Conservation (phyloP, 2,329 filamentous ascomycete species). For the Clonostachys byssicola region DNA sequence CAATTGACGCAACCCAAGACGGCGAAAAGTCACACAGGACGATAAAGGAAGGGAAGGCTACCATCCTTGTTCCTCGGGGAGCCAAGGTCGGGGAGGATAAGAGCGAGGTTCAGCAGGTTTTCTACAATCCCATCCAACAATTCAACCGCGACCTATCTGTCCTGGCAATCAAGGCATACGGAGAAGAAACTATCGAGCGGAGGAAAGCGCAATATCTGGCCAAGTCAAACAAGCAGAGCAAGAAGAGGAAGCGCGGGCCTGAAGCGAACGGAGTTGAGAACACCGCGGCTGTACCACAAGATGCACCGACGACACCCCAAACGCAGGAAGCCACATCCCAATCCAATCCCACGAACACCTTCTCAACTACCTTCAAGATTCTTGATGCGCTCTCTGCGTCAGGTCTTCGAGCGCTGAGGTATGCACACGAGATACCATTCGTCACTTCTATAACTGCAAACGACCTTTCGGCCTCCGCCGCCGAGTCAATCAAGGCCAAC, state of each 20-base stretch:
- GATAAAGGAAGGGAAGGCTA: slow-evolving; percentile 52
- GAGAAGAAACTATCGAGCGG: slow-evolving; percentile 54
- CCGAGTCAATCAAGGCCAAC: slow-evolving; percentile 78
- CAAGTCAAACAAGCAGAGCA: slow-evolving; percentile 1
- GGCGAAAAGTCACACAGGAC: slow-evolving; percentile 46
- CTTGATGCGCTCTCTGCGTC: slow-evolving; percentile 94
- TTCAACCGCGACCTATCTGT: slow-evolving; percentile 97
- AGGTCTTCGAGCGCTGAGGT: slow-evolving; percentile 84
- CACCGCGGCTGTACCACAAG: slow-evolving; percentile 1
- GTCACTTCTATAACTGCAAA: slow-evolving; percentile 82
- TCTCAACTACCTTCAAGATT: slow-evolving; percentile 63
- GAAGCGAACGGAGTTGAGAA: slow-evolving; percentile 12
- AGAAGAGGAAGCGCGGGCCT: slow-evolving; percentile 43
- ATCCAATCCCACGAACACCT: background rate
- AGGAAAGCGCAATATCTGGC: slow-evolving; percentile 23
- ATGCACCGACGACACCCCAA: slow-evolving; percentile 4
- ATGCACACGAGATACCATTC: slow-evolving; percentile 86
- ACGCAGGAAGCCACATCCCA: slow-evolving; percentile 8
- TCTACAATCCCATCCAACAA: slow-evolving; percentile 98
- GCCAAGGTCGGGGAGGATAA: slow-evolving; percentile 42
- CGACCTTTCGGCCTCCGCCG: slow-evolving; percentile 75
- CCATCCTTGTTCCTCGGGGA: slow-evolving; percentile 47
- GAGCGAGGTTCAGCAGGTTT: slow-evolving; percentile 72
- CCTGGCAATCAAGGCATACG: slow-evolving; percentile 85
- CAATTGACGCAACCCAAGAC: slow-evolving; percentile 11